Evolutionary conservation across 1,139 yeast species (phyloP).

Genomic region (Yamadazyma oceani): DNA sequence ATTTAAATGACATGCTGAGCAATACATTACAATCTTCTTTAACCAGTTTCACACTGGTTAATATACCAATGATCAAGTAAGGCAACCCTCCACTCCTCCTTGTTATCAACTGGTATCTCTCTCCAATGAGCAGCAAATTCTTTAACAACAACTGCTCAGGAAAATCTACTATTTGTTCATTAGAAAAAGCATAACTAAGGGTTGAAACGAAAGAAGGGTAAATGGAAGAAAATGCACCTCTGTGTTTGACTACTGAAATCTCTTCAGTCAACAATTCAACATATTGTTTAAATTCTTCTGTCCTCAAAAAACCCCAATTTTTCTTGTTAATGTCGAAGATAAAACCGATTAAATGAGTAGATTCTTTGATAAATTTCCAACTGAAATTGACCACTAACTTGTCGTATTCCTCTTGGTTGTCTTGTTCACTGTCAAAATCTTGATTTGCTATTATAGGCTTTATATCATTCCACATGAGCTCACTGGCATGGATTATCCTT

Average conservation of each 20-base stretch:
- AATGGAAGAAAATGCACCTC: constrained; percentile 89
- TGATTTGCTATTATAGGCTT: constrained; percentile 54
- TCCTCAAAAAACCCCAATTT: constrained; percentile 5
- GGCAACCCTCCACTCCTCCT: constrained; percentile 95
- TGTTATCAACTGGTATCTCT: constrained; percentile 67
- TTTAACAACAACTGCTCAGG: constrained; percentile 57
- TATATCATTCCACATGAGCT: constrained; percentile 52
- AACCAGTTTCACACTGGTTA: constrained; percentile 51
- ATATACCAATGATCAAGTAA: constrained; percentile 67
- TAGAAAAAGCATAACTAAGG: constrained; percentile 50
- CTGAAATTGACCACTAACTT: constrained; percentile 70
- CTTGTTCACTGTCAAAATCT: not conserved
- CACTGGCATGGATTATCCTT: constrained; percentile 3
- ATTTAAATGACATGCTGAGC: constrained; percentile 49
- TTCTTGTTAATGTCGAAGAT: constrained; percentile 26
- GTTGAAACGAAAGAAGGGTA: constrained; percentile 73
- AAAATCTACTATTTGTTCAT: constrained; percentile 27
- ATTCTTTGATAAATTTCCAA: constrained; percentile 85
- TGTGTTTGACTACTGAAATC: constrained; percentile 72
- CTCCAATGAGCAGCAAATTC: constrained; percentile 52
- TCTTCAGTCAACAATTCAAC: constrained; percentile 58
- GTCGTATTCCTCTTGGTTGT: constrained; percentile 39
- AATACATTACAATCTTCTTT: constrained; percentile 21
- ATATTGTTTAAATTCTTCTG: constrained; percentile 24
- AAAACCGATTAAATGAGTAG: constrained; percentile 53